Base-by-base conservation (phyloP, 352 stramenopile species). In the Elongisporangium anandrum region DNA sequence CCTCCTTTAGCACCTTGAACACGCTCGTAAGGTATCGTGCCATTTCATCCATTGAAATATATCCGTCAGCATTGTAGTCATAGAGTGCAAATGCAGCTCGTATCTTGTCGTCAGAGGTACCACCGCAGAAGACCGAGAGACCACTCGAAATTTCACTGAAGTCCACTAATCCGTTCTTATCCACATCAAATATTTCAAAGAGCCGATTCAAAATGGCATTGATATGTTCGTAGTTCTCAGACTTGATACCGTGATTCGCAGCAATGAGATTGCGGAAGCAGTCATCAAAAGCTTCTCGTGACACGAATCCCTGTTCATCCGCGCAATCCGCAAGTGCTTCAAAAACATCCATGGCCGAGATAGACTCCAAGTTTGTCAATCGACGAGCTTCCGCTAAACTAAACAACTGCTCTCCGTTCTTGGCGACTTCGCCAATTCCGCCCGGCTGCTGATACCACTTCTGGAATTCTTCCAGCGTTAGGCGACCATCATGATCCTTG, bases 401-500 rank as follows among this genome's bases (percentile, higher is more conserved):
- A 49, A 95, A 89, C 47, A 92, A 73, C 52, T 94, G 77, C 56
- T 92, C 77, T 22, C 79, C 83, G 54, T 88, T 85, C 53, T 92
- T 92, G 4, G 81, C 83, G 20, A 90, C 76, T 58, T 89, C 79
- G 9, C 79, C 82, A 41, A 90, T 90, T 0, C 80, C 79, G 52
- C 81, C 79, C 12, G 81, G 73, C 55, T 87, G 79, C 41, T 84
- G 72, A 57, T 95, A 97, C 88, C 88, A 97, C 19, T 77, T 63
- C 56, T 94, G 73, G 55, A 97, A 97, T 68, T 97, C 88, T 47
- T 89, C 75, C 50, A 94, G 77, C 39, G 85, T 92, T 21, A 97
- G 56, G 3, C 77, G 70, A 16, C 87, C 86, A 41, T 96, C 87
- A 54, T 88, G 75, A 52, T 89, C 73, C 56, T 76, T 66, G 48